These are phyloP conservation scores for Yarrowia deformans DNA, from an alignment of 805 yeast species.

Conservation along the genomic window DNA sequence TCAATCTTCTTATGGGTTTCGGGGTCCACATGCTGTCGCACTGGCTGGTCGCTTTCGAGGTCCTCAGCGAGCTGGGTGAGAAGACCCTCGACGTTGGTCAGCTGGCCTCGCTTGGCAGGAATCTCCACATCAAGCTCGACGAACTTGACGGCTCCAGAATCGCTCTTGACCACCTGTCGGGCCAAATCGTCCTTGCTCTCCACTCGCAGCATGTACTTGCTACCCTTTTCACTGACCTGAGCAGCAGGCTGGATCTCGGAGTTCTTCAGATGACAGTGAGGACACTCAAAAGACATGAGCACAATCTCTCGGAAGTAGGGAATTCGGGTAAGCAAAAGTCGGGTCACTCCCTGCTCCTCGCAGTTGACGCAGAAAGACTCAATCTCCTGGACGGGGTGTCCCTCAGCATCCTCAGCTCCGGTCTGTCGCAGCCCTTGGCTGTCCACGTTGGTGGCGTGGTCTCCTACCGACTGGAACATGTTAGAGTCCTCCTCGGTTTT, in stretches of 20 bases:
- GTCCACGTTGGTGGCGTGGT: slow-evolving; percentile 15
- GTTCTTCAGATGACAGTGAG: slow-evolving; percentile 91
- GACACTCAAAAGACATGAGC: slow-evolving; percentile 93
- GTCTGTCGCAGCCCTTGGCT: slow-evolving; percentile 58
- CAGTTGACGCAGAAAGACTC: slow-evolving; percentile 97
- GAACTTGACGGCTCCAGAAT: slow-evolving; percentile 80
- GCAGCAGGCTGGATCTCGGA: slow-evolving; percentile 97
- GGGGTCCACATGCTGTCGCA: slow-evolving; percentile 76
- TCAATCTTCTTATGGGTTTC: slow-evolving; percentile 78
- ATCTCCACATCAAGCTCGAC: slow-evolving; percentile 89
- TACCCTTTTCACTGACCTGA: slow-evolving; percentile 86
- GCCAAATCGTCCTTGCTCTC: slow-evolving; percentile 76
- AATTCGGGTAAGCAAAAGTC: slow-evolving; percentile 82
- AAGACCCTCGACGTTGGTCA: slow-evolving; percentile 91
- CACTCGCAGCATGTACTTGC: slow-evolving; percentile 71
- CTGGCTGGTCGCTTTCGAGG: slow-evolving; percentile 78
- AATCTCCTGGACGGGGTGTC: slow-evolving; percentile 94
- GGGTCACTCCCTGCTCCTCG: slow-evolving; percentile 81
- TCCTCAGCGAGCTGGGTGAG: slow-evolving; percentile 84
- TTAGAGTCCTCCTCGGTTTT: slow-evolving; percentile 22
- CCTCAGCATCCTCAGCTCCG: slow-evolving; percentile 83
- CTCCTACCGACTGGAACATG: slow-evolving; percentile 29
- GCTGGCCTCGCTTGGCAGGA: slow-evolving; percentile 93
- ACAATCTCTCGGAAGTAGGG: slow-evolving; percentile 92
- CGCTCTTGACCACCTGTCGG: slow-evolving; percentile 92